Evolutionary conservation across 2,329 filamentous ascomycete genomes (phyloP).

Genomic region (Pestalotiopsis sp.): DNA sequence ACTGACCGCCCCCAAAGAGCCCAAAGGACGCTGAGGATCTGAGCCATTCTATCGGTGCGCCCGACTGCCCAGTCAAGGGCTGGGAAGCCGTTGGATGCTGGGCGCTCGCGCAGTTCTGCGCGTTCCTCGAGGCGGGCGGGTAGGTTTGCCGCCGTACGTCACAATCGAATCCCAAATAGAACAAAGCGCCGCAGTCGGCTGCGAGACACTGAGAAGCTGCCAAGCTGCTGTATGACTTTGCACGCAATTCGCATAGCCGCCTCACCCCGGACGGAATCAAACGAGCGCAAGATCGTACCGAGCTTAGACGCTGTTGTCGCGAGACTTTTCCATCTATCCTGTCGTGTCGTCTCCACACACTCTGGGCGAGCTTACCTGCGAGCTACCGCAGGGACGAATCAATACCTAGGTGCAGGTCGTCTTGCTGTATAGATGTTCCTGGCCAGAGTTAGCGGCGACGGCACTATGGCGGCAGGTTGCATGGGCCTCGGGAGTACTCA

Average conservation of each 20-base stretch:
- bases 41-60: background rate
- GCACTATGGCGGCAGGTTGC: background rate
- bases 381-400: background rate
- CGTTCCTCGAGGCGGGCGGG: slow-evolving; percentile 8
- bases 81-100: background rate
- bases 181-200: slow-evolving; percentile 1
- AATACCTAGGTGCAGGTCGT: background rate
- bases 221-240: background rate
- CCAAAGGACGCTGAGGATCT: background rate
- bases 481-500: slow-evolving; percentile 48
- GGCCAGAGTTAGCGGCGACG: background rate
- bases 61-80: background rate
- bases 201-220: background rate
- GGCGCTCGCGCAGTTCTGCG: slow-evolving; percentile 1
- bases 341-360: background rate
- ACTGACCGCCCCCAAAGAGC: background rate
- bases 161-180: slow-evolving; percentile 2
- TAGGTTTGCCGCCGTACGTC: slow-evolving; percentile 8
- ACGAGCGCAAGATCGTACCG: background rate
- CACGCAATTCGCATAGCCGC: slow-evolving; percentile 1
- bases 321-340: background rate
- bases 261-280: background rate
- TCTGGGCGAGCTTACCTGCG: background rate
- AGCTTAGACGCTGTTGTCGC: too few relatives aligned
- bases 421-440: slow-evolving; percentile 5